phyloP scores from a whole-genome alignment of 225 moss, liverwort and hornwort species.

The Neckera pumila region DNA sequence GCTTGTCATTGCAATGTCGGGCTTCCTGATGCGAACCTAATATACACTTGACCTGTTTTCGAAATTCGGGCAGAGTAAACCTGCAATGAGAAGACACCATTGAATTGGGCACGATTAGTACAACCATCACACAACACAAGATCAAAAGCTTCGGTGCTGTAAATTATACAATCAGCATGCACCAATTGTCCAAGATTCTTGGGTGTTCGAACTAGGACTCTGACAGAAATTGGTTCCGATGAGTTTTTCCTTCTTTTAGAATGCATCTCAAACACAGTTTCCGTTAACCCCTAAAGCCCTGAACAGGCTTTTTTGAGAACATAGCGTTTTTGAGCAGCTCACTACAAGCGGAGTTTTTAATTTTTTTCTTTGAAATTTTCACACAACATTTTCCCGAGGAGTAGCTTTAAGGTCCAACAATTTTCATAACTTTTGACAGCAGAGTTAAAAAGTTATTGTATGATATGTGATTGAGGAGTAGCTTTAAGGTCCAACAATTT shows the following conservation, averaged over 20 bases:
- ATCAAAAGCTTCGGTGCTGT: neutral
- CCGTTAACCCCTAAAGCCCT: too few relatives aligned
- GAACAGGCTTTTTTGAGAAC: too few relatives aligned
- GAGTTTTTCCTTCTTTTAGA: neutral
- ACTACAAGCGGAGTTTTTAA: too few relatives aligned
- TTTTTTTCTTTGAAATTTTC: too few relatives aligned
- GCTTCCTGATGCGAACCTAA: constrained; percentile 29
- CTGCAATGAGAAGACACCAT: constrained; percentile 14
- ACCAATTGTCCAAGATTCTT: neutral
- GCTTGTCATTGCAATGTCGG: constrained; percentile 5
- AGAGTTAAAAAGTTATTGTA: too few relatives aligned
- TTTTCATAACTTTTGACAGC: too few relatives aligned
- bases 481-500: too few relatives aligned
- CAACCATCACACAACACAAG: neutral
- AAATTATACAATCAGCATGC: neutral
- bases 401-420: too few relatives aligned
- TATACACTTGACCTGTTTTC: constrained; percentile 65
- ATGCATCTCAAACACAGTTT: neutral
- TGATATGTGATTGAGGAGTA: too few relatives aligned
- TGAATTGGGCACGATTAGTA: neutral
- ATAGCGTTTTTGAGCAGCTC: too few relatives aligned
- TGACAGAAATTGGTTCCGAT: neutral
- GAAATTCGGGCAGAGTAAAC: constrained; percentile 72
- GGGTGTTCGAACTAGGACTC: neutral
- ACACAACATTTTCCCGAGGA: too few relatives aligned